These are phyloP conservation scores for Astrephomene gubernaculifera DNA, from an alignment of 139 green algal species.

Conservation along the genomic window DNA sequence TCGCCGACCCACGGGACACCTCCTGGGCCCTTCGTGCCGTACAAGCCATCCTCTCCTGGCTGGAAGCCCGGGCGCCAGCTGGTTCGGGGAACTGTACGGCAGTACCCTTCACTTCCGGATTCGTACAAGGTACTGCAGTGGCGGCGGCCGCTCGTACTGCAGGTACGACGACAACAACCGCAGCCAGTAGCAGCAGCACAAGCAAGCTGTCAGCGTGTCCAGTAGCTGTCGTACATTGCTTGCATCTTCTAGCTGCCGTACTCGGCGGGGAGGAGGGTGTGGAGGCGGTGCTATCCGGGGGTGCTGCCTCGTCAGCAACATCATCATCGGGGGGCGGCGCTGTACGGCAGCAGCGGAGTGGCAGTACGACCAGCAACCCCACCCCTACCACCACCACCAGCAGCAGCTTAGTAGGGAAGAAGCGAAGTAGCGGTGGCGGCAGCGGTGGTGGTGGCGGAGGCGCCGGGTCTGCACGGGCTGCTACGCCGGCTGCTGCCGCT, in stretches of 20 bases:
- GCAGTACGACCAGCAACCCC: too few species aligned
- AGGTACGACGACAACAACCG: background rate
- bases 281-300: too few species aligned
- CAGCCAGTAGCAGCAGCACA: background rate
- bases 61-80: background rate
- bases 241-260: constrained; percentile 24
- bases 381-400: too few species aligned
- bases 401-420: too few species aligned
- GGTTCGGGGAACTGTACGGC: background rate
- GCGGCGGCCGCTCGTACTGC: background rate
- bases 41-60: background rate
- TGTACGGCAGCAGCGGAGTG: too few species aligned
- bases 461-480: too few species aligned
- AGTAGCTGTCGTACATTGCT: constrained; percentile 21
- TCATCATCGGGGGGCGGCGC: too few species aligned
- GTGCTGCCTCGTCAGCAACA: too few species aligned
- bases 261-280: too few species aligned
- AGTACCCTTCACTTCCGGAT: constrained; percentile 22
- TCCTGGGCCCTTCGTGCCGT: constrained; percentile 7
- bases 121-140: background rate
- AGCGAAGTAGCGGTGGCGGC: too few species aligned
- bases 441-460: too few species aligned
- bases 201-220: constrained; percentile 16
- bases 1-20: constrained; percentile 22
- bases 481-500: too few species aligned